Evolutionary conservation across 2,329 filamentous ascomycete species (phyloP).

Genomic region (Fusarium albidum): DNA sequence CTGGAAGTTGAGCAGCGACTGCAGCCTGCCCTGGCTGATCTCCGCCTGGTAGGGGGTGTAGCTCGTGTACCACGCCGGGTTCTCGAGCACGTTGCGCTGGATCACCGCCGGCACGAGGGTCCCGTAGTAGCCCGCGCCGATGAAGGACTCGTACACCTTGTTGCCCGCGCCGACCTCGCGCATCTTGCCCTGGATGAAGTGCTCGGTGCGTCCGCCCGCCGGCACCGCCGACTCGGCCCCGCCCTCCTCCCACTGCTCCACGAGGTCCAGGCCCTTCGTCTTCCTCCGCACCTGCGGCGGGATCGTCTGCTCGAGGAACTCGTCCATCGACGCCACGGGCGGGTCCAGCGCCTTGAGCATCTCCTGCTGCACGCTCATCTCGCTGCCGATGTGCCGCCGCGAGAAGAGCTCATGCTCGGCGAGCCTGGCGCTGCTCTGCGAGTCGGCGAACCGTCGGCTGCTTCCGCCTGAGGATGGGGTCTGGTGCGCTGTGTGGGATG

Average conservation of each 20-base stretch:
- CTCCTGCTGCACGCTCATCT: conserved; percentile 68
- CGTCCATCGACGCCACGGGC: conserved; percentile 76
- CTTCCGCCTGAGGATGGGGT: conserved; percentile 3
- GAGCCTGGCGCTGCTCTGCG: conserved; percentile 29
- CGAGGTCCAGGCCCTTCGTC: conserved; percentile 37
- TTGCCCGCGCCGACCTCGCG: conserved; percentile 61
- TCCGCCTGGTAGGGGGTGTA: conserved; percentile 98
- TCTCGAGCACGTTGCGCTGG: conserved; percentile 90
- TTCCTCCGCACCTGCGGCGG: conserved; percentile 70
- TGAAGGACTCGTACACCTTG: conserved; percentile 69
- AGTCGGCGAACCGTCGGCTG: conserved; percentile 32
- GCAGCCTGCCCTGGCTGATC: conserved; percentile 92
- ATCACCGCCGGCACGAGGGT: conserved; percentile 89
- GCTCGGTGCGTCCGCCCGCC: conserved; percentile 38
- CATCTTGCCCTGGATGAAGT: conserved; percentile 56
- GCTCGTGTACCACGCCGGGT: conserved; percentile 96
- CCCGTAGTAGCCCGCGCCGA: conserved; percentile 87
- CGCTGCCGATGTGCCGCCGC: conserved; percentile 86
- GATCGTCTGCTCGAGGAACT: conserved; percentile 85
- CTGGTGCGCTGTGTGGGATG: conserved; percentile 17
- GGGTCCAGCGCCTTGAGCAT: conserved; percentile 86
- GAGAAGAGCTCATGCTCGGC: conserved; percentile 62
- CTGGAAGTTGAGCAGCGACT: conserved; percentile 94
- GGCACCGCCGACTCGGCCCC: conserved; percentile 34
- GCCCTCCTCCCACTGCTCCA: conserved; percentile 41